Conservation (phyloP, 192 early-diverging fungal species). For the Nowakowskiella sp. region DNA sequence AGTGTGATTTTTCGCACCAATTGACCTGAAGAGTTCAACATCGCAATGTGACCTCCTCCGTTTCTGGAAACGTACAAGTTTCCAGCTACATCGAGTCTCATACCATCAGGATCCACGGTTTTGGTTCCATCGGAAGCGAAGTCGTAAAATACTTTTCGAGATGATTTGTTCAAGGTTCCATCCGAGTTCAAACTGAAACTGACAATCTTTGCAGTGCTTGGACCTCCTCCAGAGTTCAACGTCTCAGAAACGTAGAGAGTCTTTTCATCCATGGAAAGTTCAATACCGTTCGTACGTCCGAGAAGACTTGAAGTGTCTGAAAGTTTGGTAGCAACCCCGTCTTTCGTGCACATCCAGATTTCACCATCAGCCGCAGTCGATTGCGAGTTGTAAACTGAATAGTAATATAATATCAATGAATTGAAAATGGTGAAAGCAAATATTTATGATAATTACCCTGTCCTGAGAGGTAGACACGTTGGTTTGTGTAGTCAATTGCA, state of each 20-base stretch:
- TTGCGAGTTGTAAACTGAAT: slow-evolving; percentile 21
- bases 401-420: neutral
- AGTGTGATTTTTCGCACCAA: neutral
- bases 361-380: slow-evolving; percentile 2
- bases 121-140: neutral
- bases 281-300: neutral
- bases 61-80: neutral
- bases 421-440: neutral
- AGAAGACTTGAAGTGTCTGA: neutral
- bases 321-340: neutral
- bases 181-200: neutral
- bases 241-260: neutral
- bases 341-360: neutral
- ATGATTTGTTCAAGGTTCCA: slow-evolving; percentile 1
- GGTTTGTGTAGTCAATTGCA: neutral
- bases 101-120: neutral
- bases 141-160: neutral
- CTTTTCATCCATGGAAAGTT: neutral
- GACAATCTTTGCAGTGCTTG: neutral
- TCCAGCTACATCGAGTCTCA: neutral
- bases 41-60: neutral
- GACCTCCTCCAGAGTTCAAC: neutral
- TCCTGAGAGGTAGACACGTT: neutral
- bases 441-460: neutral
- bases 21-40: neutral